These are phyloP conservation scores for Mallotus japonicus DNA, from an alignment of 441 rosid species.

Conservation along the genomic window DNA sequence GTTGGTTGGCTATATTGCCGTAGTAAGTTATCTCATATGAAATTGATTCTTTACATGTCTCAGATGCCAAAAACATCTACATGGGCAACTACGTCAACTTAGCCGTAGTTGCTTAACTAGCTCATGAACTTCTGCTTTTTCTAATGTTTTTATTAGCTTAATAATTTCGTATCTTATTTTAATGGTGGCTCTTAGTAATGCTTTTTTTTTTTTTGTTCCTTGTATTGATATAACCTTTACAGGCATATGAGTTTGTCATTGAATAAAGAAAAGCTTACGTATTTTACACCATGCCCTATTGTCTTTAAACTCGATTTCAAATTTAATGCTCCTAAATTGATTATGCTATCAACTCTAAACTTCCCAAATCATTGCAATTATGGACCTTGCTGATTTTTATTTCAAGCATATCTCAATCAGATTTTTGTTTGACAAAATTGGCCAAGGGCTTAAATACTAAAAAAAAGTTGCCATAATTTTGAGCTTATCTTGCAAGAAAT, in stretches of 20 bases:
- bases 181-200: not conserved
- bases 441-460: not conserved
- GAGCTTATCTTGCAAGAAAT: not conserved
- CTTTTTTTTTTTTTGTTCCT: not conserved
- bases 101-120: too few relatives aligned
- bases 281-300: not conserved
- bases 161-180: too few relatives aligned
- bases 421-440: not conserved
- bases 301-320: not conserved
- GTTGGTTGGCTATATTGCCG: too few relatives aligned
- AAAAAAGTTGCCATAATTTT: not conserved
- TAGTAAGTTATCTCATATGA: too few relatives aligned
- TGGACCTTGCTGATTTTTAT: not conserved
- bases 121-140: not conserved
- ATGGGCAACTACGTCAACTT: too few relatives aligned
- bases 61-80: too few relatives aligned
- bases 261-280: not conserved
- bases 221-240: not conserved
- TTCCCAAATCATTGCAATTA: not conserved
- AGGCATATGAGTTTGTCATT: not conserved
- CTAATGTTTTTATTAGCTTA: not conserved
- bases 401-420: not conserved
- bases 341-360: not conserved
- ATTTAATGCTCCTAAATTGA: not conserved
- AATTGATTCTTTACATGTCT: too few relatives aligned